Evolutionary conservation across 176 grass and related monocot species (phyloP), one percentile per base, ranked within the genome.

Genomic region (Oryza coarctata): DNA sequence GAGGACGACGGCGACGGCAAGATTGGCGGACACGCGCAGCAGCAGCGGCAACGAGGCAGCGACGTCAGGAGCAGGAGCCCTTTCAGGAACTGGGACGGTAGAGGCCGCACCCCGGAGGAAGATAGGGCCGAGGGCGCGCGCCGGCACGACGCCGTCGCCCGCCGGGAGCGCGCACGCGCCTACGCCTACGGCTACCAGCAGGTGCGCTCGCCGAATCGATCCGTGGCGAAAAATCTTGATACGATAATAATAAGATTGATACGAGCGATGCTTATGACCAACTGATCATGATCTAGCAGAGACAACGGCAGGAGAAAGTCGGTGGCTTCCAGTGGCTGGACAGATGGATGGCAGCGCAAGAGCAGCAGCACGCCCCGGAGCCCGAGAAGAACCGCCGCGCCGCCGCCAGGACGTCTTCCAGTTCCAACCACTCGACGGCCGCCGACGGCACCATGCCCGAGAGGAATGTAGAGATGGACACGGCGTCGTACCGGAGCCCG

Each of bases 381-480:
- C 50, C 40, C 50, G 50, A 55, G 18, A 55, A 55, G 50, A 55
- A 34, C 26, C 18, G 50, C 18, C 68, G 31, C 26, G 20, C 23
- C 3, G 14, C 68, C 15, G 41, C 78, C 20, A 85, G 88, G 15
- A 63, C 47, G 5, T 39, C 80, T 36, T 36, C 35, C 2, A 36
- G 6, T 36, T 36, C 35, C 2, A 36, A 36, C 35, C 5, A 36
- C 35, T 2, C 35, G 35, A 36, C 35, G 23, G 57, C 68, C 76
- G 67, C 86, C 14, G 89, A 88, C 33, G 87, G 74, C 45, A 17
- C 14, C 63, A 18, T 87, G 22, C 90, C 94, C 20, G 90, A 97
- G 80, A 92, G 88, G 76, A 92, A 87, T 5, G 92, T 97, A 3
- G 87, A 97, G 69, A 90, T 84, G 89, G 90, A 92, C 60, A n/a